These are phyloP conservation scores for Dendryphion nanum DNA, from an alignment of 2,329 filamentous ascomycete species.

Conservation along the genomic window DNA sequence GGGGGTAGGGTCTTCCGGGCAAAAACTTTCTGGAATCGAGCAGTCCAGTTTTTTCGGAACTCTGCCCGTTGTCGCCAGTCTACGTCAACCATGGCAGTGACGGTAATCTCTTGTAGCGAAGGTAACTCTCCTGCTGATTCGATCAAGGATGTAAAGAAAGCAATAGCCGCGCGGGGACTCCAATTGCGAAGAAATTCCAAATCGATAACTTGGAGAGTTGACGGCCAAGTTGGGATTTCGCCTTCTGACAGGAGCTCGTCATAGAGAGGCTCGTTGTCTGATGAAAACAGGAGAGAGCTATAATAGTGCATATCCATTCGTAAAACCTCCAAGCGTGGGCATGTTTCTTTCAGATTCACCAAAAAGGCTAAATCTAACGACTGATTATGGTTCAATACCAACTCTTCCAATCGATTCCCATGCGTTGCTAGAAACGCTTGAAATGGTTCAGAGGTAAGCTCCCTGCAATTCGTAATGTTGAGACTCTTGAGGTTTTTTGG, in stretches of 20 bases:
- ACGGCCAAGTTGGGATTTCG: slow-evolving; percentile 77
- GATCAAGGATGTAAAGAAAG: slow-evolving; percentile 76
- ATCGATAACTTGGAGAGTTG: slow-evolving; percentile 67
- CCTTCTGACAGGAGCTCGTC: slow-evolving; percentile 60
- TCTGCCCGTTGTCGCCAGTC: slow-evolving; percentile 76
- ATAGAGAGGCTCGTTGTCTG: slow-evolving; percentile 74
- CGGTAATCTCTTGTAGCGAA: slow-evolving; percentile 65
- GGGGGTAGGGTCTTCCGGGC: slow-evolving; percentile 51
- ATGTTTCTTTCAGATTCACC: slow-evolving; percentile 61
- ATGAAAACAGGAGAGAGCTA: slow-evolving; percentile 64
- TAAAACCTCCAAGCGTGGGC: slow-evolving; percentile 68
- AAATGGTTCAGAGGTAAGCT: slow-evolving; percentile 67
- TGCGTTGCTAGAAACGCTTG: slow-evolving; percentile 64
- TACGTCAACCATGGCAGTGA: slow-evolving; percentile 72
- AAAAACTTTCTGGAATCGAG: slow-evolving; percentile 67
- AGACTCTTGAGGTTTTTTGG: slow-evolving; percentile 66
- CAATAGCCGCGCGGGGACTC: slow-evolving; percentile 66
- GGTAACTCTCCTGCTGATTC: slow-evolving; percentile 66
- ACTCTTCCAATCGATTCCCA: slow-evolving; percentile 63
- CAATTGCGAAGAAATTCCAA: slow-evolving; percentile 76
- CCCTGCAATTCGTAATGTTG: slow-evolving; percentile 76
- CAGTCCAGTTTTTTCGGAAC: slow-evolving; percentile 76
- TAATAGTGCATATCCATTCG: slow-evolving; percentile 79
- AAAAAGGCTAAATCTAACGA: slow-evolving; percentile 75
- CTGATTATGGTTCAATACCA: slow-evolving; percentile 77